Evolutionary conservation across 441 rosid genomes (phyloP), one percentile per base, ranked within the genome.

Genomic region (Melastoma candidum): DNA sequence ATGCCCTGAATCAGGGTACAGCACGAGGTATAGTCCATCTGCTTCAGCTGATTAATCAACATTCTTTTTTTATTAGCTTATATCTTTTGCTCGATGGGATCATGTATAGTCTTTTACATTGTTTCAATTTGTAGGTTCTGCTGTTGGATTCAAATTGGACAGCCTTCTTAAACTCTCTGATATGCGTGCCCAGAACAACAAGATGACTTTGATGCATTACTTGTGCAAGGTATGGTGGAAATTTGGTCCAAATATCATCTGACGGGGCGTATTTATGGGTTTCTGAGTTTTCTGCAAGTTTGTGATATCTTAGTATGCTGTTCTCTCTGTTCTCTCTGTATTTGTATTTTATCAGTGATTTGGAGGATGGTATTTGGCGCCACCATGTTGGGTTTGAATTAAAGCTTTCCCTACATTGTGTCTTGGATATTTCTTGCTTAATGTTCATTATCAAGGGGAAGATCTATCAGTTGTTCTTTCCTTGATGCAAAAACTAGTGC

Each of bases 1-100:
- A 92, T 78, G 98, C 98, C 73, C 66, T 92, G 68, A 92, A 92
- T 74, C 98, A 92, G 60, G 98, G 98, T 70, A 92, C 98, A 46
- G 95, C 92, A 12, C 74, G 98, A 79, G 98, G 98, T 92, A 63
- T 52, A 25, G 60, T 48, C 32, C 48, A 49, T 45, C 58, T 24
- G 47, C 50, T 53, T 32, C 14, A 24, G 32, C 44, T 48, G 51
- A 48, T 41, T 4, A 14, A 24, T 46, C 46, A n/a, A 45, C 48
- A 26, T 9, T 44, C 27, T 59, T 13, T 52, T 48, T 13, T 17
- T 8, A n/a, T 51, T 56, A 49, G 26, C 54, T 51, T 59, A 12
- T 26, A 17, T 4, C 8, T 36, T 32, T 53, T 44, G 47, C 43
- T 44, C 43, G n/a, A 44, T 26, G 26, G 26, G 43, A 17, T 24